phyloP scores from a whole-genome alignment of 2,329 filamentous ascomycete genomes.

The Colletotrichum chrysophilum region DNA sequence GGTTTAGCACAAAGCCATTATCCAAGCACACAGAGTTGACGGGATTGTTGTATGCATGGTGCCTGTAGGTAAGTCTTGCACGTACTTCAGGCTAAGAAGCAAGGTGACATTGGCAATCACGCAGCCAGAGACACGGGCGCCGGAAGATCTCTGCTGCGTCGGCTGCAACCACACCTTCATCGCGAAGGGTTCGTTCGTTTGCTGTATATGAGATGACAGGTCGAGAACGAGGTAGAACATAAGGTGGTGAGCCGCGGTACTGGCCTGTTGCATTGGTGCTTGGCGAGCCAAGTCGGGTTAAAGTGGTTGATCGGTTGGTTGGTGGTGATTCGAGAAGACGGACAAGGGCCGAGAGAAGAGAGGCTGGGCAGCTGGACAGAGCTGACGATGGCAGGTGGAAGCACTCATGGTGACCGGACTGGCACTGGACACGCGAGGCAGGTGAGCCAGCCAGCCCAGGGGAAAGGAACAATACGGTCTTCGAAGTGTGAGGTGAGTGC shows the following conservation, averaged over 20 bases:
- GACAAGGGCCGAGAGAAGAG: not conserved
- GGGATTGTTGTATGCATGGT: not conserved
- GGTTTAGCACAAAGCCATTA: not conserved
- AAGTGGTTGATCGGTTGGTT: not conserved
- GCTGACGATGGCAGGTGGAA: not conserved
- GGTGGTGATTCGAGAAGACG: not conserved
- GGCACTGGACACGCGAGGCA: not conserved
- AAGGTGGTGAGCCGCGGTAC: not conserved
- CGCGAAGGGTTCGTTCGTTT: not conserved
- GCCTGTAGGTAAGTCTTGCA: not conserved
- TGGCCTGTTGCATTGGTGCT: not conserved
- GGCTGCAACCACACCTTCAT: not conserved
- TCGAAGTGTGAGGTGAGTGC: not conserved
- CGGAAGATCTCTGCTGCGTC: constrained; percentile 9
- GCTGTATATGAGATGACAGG: not conserved
- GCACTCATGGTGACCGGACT: not conserved
- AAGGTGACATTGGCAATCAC: constrained; percentile 6
- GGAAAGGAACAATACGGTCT: not conserved
- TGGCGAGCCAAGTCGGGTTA: constrained; percentile 5
- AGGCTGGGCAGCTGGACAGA: not conserved
- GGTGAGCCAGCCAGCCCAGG: not conserved
- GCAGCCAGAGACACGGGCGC: not conserved
- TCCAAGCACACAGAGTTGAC: not conserved
- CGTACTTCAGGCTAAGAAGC: constrained; percentile 1
- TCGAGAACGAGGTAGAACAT: not conserved